Base-by-base conservation (phyloP, 495 filamentous ascomycete genomes). In the Podospora conica region DNA sequence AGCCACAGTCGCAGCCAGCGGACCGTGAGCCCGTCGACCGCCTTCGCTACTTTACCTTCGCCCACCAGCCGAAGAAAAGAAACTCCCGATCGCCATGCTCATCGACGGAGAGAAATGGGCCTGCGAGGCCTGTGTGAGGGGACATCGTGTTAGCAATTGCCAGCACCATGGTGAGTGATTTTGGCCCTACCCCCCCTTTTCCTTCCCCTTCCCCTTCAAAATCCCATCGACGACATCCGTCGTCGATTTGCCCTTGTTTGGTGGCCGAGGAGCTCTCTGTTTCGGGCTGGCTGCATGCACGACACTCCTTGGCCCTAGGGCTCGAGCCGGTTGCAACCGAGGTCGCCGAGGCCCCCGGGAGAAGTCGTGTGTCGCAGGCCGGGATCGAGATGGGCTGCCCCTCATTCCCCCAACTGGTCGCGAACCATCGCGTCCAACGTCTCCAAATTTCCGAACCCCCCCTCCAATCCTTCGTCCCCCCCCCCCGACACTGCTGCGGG, bases 141-240 rank as follows among this genome's bases (percentile, higher is more conserved):
- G 92, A 75, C 92, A 96, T 82, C 89, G 92, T 75, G 92, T 96
- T 75, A 96, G 91, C 87, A 93, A 91, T 78, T 96, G 92, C 85
- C 90, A 94, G 79, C 92, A 96, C 77, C 81, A 87, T 78, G 90
- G 91, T 94, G 84, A 82, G 89, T 85, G 70, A 75, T 70, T 73
- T 74, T 70, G 58, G 60, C 70, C 70, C 33, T 68, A 48, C 48
- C n/a, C 11, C 24, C 22, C 31, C n/a, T 60, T 22, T 21, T 58
- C 54, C 53, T 48, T 18, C 55, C 23, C 25, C n/a, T n/a, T n/a
- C n/a, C 53, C 55, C 22, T 28, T 7, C 22, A 1, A 48, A 48
- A 48, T 48, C 33, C 33, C 24, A 55, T 55, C 12, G 23, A 29
- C 28, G 61, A 28, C 40, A 40, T 3, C 40, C 18, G 40, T 48